These are phyloP conservation scores for Rutidosis leptorrhynchoides DNA, from an alignment of 129 eudicot genomes.

Conservation along the genomic window DNA sequence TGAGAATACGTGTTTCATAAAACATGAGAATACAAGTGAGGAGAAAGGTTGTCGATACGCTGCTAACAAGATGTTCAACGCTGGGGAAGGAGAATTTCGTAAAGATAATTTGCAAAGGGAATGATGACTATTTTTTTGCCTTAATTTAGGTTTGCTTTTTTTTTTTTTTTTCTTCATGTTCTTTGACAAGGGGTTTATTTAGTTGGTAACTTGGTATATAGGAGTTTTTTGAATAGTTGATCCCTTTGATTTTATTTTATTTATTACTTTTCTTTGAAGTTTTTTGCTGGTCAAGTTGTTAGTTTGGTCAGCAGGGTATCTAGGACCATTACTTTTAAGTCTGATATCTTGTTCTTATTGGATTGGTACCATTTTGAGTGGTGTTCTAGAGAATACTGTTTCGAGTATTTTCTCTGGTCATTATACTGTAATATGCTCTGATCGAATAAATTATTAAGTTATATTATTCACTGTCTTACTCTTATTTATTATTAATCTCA, in stretches of 20 bases:
- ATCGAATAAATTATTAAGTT: too few relatives aligned
- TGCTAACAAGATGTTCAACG: conserved; percentile 27
- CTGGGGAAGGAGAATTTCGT: conserved; percentile 33
- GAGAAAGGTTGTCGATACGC: conserved; percentile 32
- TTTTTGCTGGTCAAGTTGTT: neutral
- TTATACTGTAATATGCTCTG: conserved; percentile 18
- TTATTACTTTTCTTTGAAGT: neutral
- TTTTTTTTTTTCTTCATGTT: conserved; percentile 1
- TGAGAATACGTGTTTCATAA: neutral
- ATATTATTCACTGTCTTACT: neutral
- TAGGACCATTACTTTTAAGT: conserved; percentile 7
- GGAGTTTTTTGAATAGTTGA: conserved; percentile 26
- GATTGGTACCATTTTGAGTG: conserved; percentile 17
- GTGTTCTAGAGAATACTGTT: neutral
- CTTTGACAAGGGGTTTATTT: conserved; percentile 42
- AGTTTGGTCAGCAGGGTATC: conserved; percentile 2
- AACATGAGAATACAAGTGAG: conserved; percentile 8
- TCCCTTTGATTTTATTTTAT: neutral
- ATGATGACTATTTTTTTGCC: conserved; percentile 26
- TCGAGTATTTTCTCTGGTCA: neutral
- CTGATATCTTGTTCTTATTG: conserved; percentile 17
- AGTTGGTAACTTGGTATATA: conserved; percentile 40
- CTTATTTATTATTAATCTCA: too few relatives aligned
- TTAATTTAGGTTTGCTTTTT: conserved; percentile 27
- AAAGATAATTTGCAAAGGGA: conserved; percentile 32